Percentiles rank a stretch among this genome's conserved stretches.
These are phyloP conservation scores for Sungouiella blattae DNA, from an alignment of 805 yeast genomes.

Conservation along the genomic window DNA sequence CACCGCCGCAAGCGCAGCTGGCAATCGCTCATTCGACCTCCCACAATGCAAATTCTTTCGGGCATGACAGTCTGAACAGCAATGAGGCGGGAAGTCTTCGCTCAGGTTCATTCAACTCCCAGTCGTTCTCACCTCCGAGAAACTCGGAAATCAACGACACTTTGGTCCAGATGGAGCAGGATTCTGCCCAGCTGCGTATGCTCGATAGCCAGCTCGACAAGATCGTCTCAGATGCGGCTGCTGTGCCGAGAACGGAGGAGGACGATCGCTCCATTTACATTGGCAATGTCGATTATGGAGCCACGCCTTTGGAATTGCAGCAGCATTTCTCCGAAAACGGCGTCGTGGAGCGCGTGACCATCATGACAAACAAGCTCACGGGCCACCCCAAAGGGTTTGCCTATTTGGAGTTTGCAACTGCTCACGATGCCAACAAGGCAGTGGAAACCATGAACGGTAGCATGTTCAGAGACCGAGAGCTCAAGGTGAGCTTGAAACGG, in stretches of 20 bases:
- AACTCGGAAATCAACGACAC: constrained; percentile 5
- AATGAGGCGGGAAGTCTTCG: no score
- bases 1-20: neutral
- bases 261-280: constrained; percentile 77
- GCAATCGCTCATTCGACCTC: neutral
- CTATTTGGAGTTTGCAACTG: constrained; percentile 76
- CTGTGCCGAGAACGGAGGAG: no score
- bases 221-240: no score
- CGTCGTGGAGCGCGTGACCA: constrained; percentile 74
- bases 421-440: constrained; percentile 62
- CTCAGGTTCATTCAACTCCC: neutral
- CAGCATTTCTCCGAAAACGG: constrained; percentile 70
- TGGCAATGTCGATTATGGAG: constrained; percentile 78
- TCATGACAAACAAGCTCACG: constrained; percentile 64
- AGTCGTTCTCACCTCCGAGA: neutral
- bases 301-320: constrained; percentile 78
- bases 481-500: constrained; percentile 74
- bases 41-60: neutral
- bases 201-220: no score
- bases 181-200: no score
- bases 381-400: constrained; percentile 89
- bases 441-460: constrained; percentile 59
- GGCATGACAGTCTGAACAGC: no score
- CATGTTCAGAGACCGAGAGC: constrained; percentile 61
- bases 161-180: constrained; percentile 21